phyloP scores from a whole-genome alignment of 306 rosid species.

The Neltuma alba region DNA sequence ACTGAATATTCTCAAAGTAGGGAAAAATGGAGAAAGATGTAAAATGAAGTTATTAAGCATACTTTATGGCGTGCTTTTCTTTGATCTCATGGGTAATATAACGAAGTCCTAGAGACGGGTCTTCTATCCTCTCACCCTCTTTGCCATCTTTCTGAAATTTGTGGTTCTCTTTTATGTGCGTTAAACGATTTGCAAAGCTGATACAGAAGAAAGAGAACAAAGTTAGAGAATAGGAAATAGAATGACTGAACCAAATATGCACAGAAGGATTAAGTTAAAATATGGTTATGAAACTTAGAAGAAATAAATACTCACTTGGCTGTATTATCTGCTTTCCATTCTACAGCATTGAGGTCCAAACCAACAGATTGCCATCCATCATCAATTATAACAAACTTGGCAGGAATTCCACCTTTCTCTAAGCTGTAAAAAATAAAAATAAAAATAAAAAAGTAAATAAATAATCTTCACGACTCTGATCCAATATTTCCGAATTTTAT shows the following conservation, averaged over 20 bases:
- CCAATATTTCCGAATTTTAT: background rate
- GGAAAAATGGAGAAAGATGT: background rate
- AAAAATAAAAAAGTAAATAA: background rate
- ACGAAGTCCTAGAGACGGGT: constrained; percentile 66
- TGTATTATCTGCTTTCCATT: constrained; percentile 50
- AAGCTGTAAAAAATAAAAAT: constrained; percentile 51
- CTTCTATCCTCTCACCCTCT: constrained; percentile 69
- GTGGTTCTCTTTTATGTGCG: constrained; percentile 64
- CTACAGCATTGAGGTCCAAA: constrained; percentile 46
- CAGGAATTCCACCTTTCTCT: constrained; percentile 60
- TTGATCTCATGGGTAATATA: constrained; percentile 70
- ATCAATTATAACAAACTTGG: constrained; percentile 65
- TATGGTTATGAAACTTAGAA: background rate
- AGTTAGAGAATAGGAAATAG: background rate
- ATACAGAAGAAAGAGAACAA: constrained; percentile 15
- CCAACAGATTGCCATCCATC: constrained; percentile 85
- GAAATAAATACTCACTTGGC: constrained; percentile 62
- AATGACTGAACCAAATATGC: background rate
- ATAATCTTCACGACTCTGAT: background rate
- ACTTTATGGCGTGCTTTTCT: constrained; percentile 57
- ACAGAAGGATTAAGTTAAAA: constrained; percentile 4
- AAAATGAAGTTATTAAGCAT: constrained; percentile 29
- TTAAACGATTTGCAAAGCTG: constrained; percentile 69
- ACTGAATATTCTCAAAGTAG: background rate
- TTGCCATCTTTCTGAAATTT: constrained; percentile 66